A percentile compares a stretch with the other conserved stretches of the same genome.
Evolutionary conservation across 768 basidiomycete genomes (phyloP).

Genomic region (Punctularia strigosozonata): DNA sequence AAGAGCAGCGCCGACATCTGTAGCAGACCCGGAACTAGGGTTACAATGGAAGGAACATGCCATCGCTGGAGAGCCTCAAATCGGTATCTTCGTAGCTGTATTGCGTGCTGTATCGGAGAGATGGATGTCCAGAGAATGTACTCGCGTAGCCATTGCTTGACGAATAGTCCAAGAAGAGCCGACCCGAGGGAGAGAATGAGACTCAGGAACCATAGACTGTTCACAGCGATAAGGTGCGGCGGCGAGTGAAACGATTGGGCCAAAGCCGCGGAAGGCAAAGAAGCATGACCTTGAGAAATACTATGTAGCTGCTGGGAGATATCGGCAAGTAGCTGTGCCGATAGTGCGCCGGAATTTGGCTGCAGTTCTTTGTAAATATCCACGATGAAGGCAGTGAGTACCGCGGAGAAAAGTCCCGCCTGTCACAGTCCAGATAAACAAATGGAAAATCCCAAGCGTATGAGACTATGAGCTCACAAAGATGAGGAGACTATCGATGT

Average conservation of each 20-base stretch:
- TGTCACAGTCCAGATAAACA: conserved; percentile 1
- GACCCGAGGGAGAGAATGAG: background rate
- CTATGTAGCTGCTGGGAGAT: too few relatives aligned
- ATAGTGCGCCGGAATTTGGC: too few relatives aligned
- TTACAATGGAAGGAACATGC: background rate
- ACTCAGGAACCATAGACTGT: background rate
- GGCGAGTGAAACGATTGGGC: too few relatives aligned
- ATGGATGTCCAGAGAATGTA: background rate
- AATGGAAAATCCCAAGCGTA: too few relatives aligned
- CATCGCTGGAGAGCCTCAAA: background rate
- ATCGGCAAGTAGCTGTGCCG: too few relatives aligned
- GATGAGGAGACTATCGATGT: too few relatives aligned
- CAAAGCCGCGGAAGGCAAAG: too few relatives aligned
- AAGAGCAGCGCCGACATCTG: conserved; percentile 4
- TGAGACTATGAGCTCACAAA: too few relatives aligned
- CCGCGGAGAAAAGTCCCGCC: background rate
- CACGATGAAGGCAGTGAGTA: background rate
- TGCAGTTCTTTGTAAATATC: background rate
- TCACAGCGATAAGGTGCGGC: too few relatives aligned
- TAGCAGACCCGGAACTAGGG: conserved; percentile 4
- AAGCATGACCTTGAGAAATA: too few relatives aligned
- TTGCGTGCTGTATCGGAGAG: background rate
- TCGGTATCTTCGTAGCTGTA: background rate
- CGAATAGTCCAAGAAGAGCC: background rate
- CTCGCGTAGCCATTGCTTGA: background rate